phyloP scores from a whole-genome alignment of 1,284 basidiomycete species.

The Irpex sp. region DNA sequence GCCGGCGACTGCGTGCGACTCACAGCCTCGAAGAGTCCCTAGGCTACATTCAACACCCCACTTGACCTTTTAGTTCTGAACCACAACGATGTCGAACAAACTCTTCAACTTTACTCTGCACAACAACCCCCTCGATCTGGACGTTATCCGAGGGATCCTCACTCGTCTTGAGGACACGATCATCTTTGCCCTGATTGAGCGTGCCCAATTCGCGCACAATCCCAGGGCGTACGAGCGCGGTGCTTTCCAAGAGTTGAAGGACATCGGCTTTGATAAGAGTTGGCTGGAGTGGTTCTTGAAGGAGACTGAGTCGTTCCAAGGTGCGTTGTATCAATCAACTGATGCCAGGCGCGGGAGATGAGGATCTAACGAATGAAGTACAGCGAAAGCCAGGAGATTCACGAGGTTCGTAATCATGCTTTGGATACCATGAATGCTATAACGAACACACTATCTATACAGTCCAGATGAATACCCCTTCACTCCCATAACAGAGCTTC shows the following conservation, averaged over 20 bases:
- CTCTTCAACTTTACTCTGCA: conserved; percentile 70
- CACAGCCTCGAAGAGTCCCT: not conserved
- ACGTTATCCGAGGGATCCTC: conserved; percentile 84
- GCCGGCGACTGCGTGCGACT: not conserved
- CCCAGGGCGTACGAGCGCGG: conserved; percentile 84
- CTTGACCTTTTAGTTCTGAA: not conserved
- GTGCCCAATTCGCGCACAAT: conserved; percentile 96
- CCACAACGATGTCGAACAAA: conserved; percentile 36
- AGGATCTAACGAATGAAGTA: not conserved
- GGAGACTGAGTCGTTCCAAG: conserved; percentile 93
- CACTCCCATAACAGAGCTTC: conserved; percentile 69
- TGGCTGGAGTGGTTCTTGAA: conserved; percentile 98
- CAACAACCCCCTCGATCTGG: conserved; percentile 78
- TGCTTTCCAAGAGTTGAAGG: conserved; percentile 74
- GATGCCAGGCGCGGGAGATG: not conserved
- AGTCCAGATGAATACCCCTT: conserved; percentile 99
- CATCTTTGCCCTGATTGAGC: conserved; percentile 95
- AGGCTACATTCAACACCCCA: not conserved
- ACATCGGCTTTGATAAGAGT: conserved; percentile 73
- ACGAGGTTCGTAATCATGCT: conserved; percentile 59
- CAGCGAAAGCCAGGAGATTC: conserved; percentile 91
- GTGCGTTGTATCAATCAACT: conserved; percentile 42
- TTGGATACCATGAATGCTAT: not conserved
- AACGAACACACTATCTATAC: conserved; percentile 9
- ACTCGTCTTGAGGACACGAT: conserved; percentile 96